Base-by-base conservation (phyloP, 768 basidiomycete species). In the Mycena floridula region DNA sequence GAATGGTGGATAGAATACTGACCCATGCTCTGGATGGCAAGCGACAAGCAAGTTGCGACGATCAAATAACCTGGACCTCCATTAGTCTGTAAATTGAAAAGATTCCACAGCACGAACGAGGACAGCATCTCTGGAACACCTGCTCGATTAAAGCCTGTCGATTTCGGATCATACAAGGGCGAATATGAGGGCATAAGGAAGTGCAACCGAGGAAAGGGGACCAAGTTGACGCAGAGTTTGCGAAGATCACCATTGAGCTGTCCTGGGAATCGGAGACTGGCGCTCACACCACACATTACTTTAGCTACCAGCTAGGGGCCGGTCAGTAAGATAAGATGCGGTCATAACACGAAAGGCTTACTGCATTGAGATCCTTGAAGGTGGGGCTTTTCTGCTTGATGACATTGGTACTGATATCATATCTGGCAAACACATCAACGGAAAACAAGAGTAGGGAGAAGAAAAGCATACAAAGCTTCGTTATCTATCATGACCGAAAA, bases 191-290 rank as follows among this genome's bases (percentile, higher is more conserved):
- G 90, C 72, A 91, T 88, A 54, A 99, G 77, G 79, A 97, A 99
- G 62, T 99, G 95, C 42, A 98, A 77, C 84, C 93, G 91, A 53
- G 95, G 95, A 77, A 98, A 99, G 0, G 95, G 95, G 49, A 98
- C 73, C 42, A 97, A 76, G 65, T 98, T 98, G 79, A 95, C 84
- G 38, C 80, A 89, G 37, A 98, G 77, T 61, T 94, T 94, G 45
- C 91, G 79, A 27, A 94, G 69, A 57, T 94, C 91, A 37, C 89
- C 89, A 57, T 94, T 94, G 44, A 94, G 68, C 61, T 93, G 91
- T 24, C 91, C 91, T n/a, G 92, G 90, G 73, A 94, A 92, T 30
- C 91, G 84, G 46, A 94, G 68, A 54, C 88, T 88, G 2, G 92
- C 95, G 58, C 88, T 93, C 39, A 94, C 83, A 38, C 95, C 95